phyloP scores from a whole-genome alignment of 108 stramenopile species.

The Nitzschia sp. region DNA sequence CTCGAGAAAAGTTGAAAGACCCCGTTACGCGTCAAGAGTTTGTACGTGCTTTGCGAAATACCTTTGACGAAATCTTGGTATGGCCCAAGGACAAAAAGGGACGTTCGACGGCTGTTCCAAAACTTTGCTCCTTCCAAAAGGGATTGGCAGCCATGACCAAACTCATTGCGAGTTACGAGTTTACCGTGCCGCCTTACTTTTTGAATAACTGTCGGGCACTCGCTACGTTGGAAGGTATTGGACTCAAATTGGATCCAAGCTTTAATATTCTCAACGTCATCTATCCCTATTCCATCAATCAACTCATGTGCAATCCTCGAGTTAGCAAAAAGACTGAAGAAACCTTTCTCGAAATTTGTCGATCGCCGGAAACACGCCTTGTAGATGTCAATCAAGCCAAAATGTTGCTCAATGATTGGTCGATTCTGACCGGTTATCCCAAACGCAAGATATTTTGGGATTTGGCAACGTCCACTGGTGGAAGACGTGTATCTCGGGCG shows the following conservation, averaged over 20 bases:
- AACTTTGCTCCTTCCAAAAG: constrained; percentile 48
- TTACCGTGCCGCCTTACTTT: constrained; percentile 63
- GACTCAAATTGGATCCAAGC: constrained; percentile 46
- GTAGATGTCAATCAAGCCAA: constrained; percentile 41
- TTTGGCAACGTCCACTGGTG: constrained; percentile 7
- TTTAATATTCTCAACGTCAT: constrained; percentile 63
- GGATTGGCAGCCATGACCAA: constrained; percentile 44
- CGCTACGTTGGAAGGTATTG: constrained; percentile 60
- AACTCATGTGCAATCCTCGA: constrained; percentile 53
- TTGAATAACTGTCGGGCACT: constrained; percentile 63
- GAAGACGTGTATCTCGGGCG: neutral
- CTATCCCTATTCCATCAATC: constrained; percentile 57
- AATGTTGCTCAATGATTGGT: constrained; percentile 50
- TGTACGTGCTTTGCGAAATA: neutral
- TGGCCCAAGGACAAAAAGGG: constrained; percentile 26
- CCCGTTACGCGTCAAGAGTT: constrained; percentile 27
- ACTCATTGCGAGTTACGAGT: constrained; percentile 51
- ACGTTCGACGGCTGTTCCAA: constrained; percentile 41
- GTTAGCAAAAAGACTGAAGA: constrained; percentile 44
- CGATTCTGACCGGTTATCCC: constrained; percentile 42
- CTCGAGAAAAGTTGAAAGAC: constrained; percentile 52
- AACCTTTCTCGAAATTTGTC: constrained; percentile 51
- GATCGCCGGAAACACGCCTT: constrained; percentile 34
- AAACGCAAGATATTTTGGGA: constrained; percentile 49
- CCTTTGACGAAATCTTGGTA: constrained; percentile 39